Conservation (phyloP, 129 eudicot species). For the Ambrosia artemisiifolia region DNA sequence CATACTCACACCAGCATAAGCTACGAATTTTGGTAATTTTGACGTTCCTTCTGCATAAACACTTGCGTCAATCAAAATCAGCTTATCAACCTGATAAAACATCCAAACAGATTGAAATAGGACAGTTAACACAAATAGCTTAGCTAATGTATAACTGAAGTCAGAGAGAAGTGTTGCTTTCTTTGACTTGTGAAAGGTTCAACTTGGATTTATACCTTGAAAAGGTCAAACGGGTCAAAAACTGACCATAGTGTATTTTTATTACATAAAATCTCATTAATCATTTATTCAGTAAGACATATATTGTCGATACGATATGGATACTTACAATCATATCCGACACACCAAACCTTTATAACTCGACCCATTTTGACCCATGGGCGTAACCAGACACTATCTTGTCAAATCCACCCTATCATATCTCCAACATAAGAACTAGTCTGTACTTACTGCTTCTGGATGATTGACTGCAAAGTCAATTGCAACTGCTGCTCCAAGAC, state of each 20-base stretch:
- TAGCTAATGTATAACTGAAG: background rate
- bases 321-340: background rate
- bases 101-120: background rate
- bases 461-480: constrained; percentile 74
- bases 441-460: constrained; percentile 82
- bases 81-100: constrained; percentile 70
- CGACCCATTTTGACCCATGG: background rate
- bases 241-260: background rate
- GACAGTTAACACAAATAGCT: background rate
- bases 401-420: background rate
- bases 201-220: background rate
- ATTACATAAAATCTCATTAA: background rate
- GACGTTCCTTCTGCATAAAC: constrained; percentile 92
- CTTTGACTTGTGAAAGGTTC: background rate
- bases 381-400: background rate
- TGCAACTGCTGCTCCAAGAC: constrained; percentile 97
- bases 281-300: background rate
- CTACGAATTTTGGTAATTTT: constrained; percentile 61
- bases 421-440: background rate
- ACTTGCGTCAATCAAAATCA: constrained; percentile 86
- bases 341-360: background rate
- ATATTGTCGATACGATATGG: background rate
- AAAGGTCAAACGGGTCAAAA: constrained; percentile 1
- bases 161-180: background rate
- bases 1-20: constrained; percentile 78